Evolutionary conservation across 2,329 filamentous ascomycete genomes (phyloP).

Genomic region (Ustulina deusta): DNA sequence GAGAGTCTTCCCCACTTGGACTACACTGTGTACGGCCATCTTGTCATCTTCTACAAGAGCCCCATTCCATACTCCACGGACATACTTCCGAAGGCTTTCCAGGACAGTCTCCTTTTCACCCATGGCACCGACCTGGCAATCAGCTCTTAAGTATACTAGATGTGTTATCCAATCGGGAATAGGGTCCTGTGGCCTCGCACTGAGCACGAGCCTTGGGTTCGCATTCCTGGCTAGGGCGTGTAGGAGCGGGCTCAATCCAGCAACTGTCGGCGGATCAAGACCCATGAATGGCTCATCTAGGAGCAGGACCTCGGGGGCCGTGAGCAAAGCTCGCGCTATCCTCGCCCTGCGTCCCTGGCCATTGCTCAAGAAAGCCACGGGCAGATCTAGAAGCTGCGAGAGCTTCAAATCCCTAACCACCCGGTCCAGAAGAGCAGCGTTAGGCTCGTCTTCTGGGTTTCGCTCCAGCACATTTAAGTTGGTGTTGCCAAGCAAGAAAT

Average conservation of each 20-base stretch:
- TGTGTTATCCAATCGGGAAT: conserved; percentile 93
- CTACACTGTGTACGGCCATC: conserved; percentile 61
- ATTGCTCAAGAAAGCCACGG: conserved; percentile 91
- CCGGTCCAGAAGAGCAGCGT: conserved; percentile 65
- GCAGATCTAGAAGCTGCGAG: conserved; percentile 77
- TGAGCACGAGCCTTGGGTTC: conserved; percentile 79
- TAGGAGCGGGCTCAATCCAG: conserved; percentile 77
- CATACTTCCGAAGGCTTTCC: conserved; percentile 62
- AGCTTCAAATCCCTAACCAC: conserved; percentile 79
- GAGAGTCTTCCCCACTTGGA: conserved; percentile 63
- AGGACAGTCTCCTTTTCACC: conserved; percentile 75
- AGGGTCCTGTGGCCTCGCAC: conserved; percentile 84
- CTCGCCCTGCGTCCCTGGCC: conserved; percentile 89
- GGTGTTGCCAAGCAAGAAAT: conserved; percentile 86
- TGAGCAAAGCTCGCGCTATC: conserved; percentile 87
- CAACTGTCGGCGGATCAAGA: conserved; percentile 84
- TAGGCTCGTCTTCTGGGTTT: conserved; percentile 59
- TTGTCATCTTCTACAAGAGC: conserved; percentile 59
- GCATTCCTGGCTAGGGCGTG: conserved; percentile 73
- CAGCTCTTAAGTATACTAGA: conserved; percentile 76
- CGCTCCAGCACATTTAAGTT: conserved; percentile 79
- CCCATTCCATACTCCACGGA: conserved; percentile 60
- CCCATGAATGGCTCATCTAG: conserved; percentile 98
- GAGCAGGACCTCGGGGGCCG: conserved; percentile 81
- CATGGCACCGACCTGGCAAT: conserved; percentile 73